phyloP scores from a whole-genome alignment of 2,329 filamentous ascomycete genomes.

The Alternaria sp. region DNA sequence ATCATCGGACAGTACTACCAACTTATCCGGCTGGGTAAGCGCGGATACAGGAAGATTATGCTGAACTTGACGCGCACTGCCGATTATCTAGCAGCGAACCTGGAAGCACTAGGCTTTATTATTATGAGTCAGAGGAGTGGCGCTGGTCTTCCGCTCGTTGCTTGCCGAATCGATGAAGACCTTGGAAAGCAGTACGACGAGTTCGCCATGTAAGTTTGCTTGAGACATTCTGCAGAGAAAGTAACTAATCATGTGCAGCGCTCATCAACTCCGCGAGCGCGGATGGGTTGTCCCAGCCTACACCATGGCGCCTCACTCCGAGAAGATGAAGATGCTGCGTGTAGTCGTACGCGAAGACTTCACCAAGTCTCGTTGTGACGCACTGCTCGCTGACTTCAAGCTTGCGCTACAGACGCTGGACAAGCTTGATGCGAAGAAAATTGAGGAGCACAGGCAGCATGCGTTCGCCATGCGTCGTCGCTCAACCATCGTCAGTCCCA shows the following conservation, averaged over 20 bases:
- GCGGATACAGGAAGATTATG: conserved; percentile 93
- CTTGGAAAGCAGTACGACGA: conserved; percentile 65
- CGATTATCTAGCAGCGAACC: conserved; percentile 81
- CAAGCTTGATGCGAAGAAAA: conserved; percentile 74
- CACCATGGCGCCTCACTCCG: conserved; percentile 92
- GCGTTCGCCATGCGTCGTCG: conserved; percentile 37
- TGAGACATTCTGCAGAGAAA: not conserved
- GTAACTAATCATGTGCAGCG: conserved; percentile 48
- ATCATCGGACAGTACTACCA: conserved; percentile 99
- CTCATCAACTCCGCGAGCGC: conserved; percentile 84
- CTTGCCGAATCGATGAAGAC: conserved; percentile 76
- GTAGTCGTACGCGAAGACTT: conserved; percentile 96
- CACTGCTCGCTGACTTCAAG: conserved; percentile 80
- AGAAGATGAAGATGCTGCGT: conserved; percentile 87
- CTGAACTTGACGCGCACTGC: conserved; percentile 88
- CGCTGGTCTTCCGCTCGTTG: conserved; percentile 85
- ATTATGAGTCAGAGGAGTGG: conserved; percentile 87
- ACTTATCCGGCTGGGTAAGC: conserved; percentile 91
- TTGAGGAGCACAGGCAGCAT: conserved; percentile 72
- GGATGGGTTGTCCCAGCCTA: conserved; percentile 97
- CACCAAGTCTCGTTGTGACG: conserved; percentile 80
- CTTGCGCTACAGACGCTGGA: conserved; percentile 76
- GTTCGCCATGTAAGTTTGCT: conserved; percentile 59
- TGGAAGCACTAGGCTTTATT: conserved; percentile 80
- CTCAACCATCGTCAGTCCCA: conserved; percentile 38